A percentile compares a stretch with the other conserved stretches of the same genome.
phyloP scores from a whole-genome alignment of 805 yeast genomes.

The Saccharomyces jurei region DNA sequence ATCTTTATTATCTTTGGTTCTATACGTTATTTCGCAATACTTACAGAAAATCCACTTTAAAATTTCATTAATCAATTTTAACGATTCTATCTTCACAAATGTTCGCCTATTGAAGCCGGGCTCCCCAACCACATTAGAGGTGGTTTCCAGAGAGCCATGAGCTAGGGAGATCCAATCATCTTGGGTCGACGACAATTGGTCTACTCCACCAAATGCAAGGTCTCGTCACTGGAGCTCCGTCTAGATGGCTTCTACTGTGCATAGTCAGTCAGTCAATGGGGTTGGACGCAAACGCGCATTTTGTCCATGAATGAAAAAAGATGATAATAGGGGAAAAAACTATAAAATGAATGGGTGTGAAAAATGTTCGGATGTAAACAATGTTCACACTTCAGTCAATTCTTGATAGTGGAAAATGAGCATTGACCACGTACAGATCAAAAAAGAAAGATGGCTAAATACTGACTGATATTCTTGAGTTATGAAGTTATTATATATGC shows the following conservation, averaged over 20 bases:
- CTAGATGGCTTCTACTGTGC: background rate
- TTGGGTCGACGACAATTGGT: background rate
- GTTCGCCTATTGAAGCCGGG: background rate
- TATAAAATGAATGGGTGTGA: background rate
- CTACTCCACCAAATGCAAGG: background rate
- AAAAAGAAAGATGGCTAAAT: background rate
- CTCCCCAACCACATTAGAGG: background rate
- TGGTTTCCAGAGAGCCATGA: background rate
- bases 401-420: background rate
- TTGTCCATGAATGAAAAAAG: background rate
- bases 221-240: background rate
- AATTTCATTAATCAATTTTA: constrained; percentile 2
- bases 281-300: background rate
- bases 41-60: background rate
- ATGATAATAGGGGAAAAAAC: too few species aligned
- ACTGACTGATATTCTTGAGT: background rate
- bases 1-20: constrained; percentile 40
- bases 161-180: background rate
- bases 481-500: background rate
- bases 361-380: background rate
- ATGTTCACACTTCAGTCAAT: too few species aligned
- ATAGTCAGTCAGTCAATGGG: background rate
- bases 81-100: constrained; percentile 1
- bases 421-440: too few species aligned
- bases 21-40: constrained; percentile 5